These are phyloP conservation scores for Agrostemma githago DNA, from an alignment of 148 eudicot genomes.

Conservation along the genomic window DNA sequence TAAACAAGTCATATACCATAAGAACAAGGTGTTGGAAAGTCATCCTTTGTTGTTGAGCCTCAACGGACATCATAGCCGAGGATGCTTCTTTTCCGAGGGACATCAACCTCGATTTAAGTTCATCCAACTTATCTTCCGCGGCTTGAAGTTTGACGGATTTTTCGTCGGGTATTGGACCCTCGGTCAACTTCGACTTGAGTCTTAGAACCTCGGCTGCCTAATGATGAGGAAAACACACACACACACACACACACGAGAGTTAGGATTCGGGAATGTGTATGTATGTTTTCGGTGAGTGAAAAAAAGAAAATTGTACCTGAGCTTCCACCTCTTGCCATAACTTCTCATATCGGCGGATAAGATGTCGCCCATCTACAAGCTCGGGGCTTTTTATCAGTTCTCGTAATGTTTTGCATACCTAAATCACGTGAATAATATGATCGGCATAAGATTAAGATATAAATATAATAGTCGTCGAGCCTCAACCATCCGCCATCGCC, in stretches of 20 bases:
- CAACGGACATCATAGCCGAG: constrained; percentile 75
- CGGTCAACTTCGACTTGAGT: constrained; percentile 52
- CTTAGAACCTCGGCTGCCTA: constrained; percentile 74
- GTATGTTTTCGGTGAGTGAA: background rate
- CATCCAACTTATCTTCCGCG: constrained; percentile 68
- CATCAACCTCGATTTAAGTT: constrained; percentile 56
- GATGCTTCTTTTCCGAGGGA: constrained; percentile 78
- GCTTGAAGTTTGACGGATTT: constrained; percentile 47
- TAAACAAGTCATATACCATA: constrained; percentile 53
- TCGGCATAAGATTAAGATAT: constrained; percentile 7
- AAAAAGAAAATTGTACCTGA: constrained; percentile 29
- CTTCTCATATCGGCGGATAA: constrained; percentile 59
- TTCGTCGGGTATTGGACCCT: constrained; percentile 41
- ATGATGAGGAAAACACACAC: constrained; percentile 5
- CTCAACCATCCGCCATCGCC: no score
- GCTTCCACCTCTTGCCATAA: constrained; percentile 70
- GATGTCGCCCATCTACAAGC: constrained; percentile 83
- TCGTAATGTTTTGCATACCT: constrained; percentile 68
- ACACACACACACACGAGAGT: constrained; percentile 1
- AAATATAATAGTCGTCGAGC: no score
- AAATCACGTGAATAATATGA: background rate
- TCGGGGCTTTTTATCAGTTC: constrained; percentile 58
- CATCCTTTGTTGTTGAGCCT: constrained; percentile 66
- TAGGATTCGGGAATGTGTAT: constrained; percentile 10
- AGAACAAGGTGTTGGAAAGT: constrained; percentile 65